phyloP scores from a whole-genome alignment of 768 basidiomycete species.

The Termitomyces sp. region DNA sequence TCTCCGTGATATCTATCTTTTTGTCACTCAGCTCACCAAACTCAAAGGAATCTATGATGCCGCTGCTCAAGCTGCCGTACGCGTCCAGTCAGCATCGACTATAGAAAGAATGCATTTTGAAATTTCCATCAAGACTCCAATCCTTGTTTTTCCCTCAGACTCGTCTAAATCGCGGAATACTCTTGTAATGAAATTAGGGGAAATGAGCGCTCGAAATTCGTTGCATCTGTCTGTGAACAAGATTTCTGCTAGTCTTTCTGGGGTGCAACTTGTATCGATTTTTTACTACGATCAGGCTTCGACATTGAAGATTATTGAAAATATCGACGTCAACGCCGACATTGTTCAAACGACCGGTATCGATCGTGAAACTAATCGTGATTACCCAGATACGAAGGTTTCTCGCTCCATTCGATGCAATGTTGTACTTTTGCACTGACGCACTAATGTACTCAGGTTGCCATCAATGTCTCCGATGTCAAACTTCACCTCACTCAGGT shows the following conservation, averaged over 20 bases:
- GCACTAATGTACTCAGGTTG: slow-evolving; percentile 49
- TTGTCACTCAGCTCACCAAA: slow-evolving; percentile 78
- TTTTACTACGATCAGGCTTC: slow-evolving; percentile 44
- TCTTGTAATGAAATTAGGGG: slow-evolving; percentile 80
- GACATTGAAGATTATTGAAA: slow-evolving; percentile 84
- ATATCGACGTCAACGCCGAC: slow-evolving; percentile 71
- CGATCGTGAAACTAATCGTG: slow-evolving; percentile 44
- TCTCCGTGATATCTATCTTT: slow-evolving; percentile 83
- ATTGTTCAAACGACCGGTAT: slow-evolving; percentile 58
- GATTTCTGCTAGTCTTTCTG: slow-evolving; percentile 70
- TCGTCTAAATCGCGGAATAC: slow-evolving; percentile 56
- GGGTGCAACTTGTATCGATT: slow-evolving; percentile 79
- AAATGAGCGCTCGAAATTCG: slow-evolving; percentile 77
- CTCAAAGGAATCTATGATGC: slow-evolving; percentile 95
- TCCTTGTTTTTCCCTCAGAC: slow-evolving; percentile 80
- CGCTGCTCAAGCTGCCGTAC: slow-evolving; percentile 80
- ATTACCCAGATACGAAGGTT: slow-evolving; percentile 75
- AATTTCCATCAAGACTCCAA: slow-evolving; percentile 87
- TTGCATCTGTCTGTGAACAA: slow-evolving; percentile 55
- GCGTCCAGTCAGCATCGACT: slow-evolving; percentile 73
- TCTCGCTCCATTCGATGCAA: slow-evolving; percentile 26
- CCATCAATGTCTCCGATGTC: slow-evolving; percentile 75
- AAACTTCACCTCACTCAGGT: slow-evolving; percentile 77
- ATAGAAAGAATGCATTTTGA: slow-evolving; percentile 93
- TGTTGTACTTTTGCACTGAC: not conserved